Conservation (phyloP, 371 early-diverging fungal species). For the Apophysomyces elegans region DNA sequence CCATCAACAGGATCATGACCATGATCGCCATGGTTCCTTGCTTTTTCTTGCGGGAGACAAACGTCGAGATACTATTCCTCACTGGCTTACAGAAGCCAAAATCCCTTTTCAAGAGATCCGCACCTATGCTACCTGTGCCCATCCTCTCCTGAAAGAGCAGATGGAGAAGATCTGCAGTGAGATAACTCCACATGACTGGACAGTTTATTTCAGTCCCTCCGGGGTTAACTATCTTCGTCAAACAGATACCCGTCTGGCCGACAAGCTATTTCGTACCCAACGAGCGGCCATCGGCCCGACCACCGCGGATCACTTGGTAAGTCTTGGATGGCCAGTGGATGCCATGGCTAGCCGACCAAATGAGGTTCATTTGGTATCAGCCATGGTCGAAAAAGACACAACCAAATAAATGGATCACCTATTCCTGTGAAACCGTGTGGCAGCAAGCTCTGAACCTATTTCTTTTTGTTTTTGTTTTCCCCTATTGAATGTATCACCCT, state of each 20-base stretch:
- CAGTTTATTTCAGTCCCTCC: slow-evolving; percentile 66
- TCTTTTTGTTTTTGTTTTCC: too few relatives aligned
- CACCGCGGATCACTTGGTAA: slow-evolving; percentile 41
- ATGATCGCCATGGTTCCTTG: slow-evolving; percentile 5
- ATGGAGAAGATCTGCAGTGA: not conserved
- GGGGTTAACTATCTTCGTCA: slow-evolving; percentile 48
- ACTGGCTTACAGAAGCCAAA: slow-evolving; percentile 25
- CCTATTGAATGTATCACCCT: too few relatives aligned
- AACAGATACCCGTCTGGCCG: not conserved
- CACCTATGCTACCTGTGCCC: slow-evolving; percentile 48
- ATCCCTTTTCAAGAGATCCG: slow-evolving; percentile 39
- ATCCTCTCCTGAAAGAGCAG: slow-evolving; percentile 26
- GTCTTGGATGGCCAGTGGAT: slow-evolving; percentile 23
- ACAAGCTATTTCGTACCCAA: slow-evolving; percentile 19
- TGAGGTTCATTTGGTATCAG: slow-evolving; percentile 35
- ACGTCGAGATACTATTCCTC: slow-evolving; percentile 51
- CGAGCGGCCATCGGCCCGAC: slow-evolving; percentile 62
- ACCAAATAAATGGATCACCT: not conserved
- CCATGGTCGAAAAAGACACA: slow-evolving; percentile 28
- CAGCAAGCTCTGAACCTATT: too few relatives aligned
- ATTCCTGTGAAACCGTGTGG: not conserved
- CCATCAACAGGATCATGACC: not conserved
- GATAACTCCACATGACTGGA: slow-evolving; percentile 35
- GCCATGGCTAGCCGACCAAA: slow-evolving; percentile 50
- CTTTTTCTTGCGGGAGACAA: slow-evolving; percentile 66